Percentiles rank a stretch among this genome's conserved stretches.
Conservation (phyloP, 1,139 yeast species). For the Hanseniaspora uvarum region DNA sequence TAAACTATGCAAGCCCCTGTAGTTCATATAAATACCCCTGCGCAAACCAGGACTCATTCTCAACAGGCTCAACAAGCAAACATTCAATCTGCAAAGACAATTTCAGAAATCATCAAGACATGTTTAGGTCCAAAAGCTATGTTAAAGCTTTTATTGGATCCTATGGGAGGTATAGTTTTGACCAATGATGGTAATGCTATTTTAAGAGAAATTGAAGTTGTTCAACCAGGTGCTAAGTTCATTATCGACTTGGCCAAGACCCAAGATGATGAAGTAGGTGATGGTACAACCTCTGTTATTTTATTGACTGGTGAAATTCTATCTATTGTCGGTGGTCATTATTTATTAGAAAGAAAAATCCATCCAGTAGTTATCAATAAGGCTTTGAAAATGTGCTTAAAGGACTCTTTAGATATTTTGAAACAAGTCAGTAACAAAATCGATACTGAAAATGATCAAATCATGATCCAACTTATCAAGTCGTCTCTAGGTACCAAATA, state of each 20-base stretch:
- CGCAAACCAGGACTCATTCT: conserved; percentile 89
- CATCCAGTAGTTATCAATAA: conserved; percentile 95
- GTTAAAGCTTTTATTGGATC: conserved; percentile 95
- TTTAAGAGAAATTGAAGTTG: conserved; percentile 77
- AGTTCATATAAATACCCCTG: conserved; percentile 60
- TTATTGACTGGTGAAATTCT: conserved; percentile 91
- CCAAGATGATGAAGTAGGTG: conserved; percentile 98
- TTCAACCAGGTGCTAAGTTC: conserved; percentile 97
- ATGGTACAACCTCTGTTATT: conserved; percentile 94
- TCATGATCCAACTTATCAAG: conserved; percentile 75
- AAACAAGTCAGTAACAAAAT: conserved; percentile 77
- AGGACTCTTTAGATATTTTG: conserved; percentile 82
- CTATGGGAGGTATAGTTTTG: conserved; percentile 96
- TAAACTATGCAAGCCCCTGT: conserved; percentile 60
- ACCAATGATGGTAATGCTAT: conserved; percentile 98
- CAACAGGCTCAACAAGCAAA: conserved; percentile 95
- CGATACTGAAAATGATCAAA: conserved; percentile 70
- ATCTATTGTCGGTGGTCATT: conserved; percentile 81
- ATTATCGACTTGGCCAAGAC: conserved; percentile 96
- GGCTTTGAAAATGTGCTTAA: conserved; percentile 82
- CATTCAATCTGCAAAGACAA: conserved; percentile 97
- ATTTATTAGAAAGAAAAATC: conserved; percentile 76
- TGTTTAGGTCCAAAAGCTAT: conserved; percentile 99
- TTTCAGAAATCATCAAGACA: conserved; percentile 91
- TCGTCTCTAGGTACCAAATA: conserved; percentile 96